These are phyloP conservation scores for Vigna nakashimae DNA, from an alignment of 306 rosid species.

Conservation along the genomic window DNA sequence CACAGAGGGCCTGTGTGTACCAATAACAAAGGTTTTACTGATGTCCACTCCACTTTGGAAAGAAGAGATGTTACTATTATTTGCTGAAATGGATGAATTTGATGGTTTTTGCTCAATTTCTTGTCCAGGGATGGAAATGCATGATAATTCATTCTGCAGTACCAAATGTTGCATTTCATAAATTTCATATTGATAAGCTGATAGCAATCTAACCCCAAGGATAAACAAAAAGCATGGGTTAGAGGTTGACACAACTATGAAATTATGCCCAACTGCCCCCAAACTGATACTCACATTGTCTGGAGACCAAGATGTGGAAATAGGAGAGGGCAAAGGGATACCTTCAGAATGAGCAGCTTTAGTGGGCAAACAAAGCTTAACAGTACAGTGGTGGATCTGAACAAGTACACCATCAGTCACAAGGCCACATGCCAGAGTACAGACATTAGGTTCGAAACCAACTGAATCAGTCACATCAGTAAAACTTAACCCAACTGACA, in stretches of 20 bases:
- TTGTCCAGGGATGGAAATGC: constrained; percentile 83
- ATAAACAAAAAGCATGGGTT: constrained; percentile 82
- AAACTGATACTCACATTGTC: constrained; percentile 72
- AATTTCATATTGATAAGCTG: constrained; percentile 69
- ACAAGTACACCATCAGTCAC: constrained; percentile 77
- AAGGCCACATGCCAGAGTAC: constrained; percentile 91
- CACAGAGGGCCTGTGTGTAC: constrained; percentile 92
- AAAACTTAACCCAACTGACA: constrained; percentile 95
- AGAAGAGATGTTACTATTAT: constrained; percentile 50
- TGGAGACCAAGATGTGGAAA: constrained; percentile 84
- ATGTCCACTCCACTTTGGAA: constrained; percentile 60
- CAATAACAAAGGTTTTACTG: constrained; percentile 73
- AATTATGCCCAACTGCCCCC: constrained; percentile 93
- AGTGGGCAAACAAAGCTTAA: constrained; percentile 91
- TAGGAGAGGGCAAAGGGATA: constrained; percentile 72
- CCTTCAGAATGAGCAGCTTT: constrained; percentile 82
- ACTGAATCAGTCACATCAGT: constrained; percentile 93
- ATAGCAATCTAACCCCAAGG: constrained; percentile 78
- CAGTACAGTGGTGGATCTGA: constrained; percentile 83
- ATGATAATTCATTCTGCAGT: constrained; percentile 83
- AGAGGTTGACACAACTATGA: constrained; percentile 89
- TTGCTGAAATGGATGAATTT: constrained; percentile 47
- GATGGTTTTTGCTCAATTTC: constrained; percentile 50
- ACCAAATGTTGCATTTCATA: constrained; percentile 80
- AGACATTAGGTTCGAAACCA: constrained; percentile 90